These are phyloP conservation scores for Mycena sp. DNA, from an alignment of 1,284 basidiomycete genomes.

Conservation along the genomic window DNA sequence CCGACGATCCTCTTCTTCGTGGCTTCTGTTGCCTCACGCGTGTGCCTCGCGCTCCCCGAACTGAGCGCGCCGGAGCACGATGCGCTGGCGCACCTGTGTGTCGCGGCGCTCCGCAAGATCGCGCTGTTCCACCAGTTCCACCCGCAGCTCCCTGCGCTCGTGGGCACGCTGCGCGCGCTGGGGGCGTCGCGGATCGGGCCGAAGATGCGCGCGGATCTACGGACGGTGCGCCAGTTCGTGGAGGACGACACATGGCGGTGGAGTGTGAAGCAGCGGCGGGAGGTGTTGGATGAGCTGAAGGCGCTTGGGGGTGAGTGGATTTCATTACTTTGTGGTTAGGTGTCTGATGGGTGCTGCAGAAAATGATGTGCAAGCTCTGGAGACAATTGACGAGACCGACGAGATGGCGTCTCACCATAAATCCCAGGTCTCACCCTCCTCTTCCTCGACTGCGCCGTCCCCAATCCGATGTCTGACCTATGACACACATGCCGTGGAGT, in stretches of 20 bases:
- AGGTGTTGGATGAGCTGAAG: conserved; percentile 2
- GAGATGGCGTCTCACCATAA: no score
- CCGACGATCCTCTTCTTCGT: conserved; percentile 24
- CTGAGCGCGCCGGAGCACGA: neutral
- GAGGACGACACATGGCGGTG: conserved; percentile 24
- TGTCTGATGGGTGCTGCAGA: no score
- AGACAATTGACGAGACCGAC: no score
- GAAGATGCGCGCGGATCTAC: neutral
- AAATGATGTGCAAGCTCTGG: no score
- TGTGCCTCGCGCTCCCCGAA: neutral
- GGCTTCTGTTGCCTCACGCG: neutral
- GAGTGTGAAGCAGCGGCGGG: conserved; percentile 19
- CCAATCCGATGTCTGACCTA: no score
- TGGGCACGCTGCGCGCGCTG: neutral
- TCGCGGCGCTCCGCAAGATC: conserved; percentile 18
- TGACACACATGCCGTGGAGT: no score
- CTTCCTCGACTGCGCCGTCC: no score
- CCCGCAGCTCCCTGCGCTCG: conserved; percentile 19
- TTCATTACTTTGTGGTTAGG: no score
- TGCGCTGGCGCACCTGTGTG: conserved; percentile 16
- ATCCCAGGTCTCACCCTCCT: no score
- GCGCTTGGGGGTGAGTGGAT: neutral
- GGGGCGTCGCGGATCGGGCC: neutral
- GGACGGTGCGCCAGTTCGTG: conserved; percentile 5
- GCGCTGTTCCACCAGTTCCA: conserved; percentile 25